phyloP scores from a whole-genome alignment of 2,329 filamentous ascomycete genomes.

The Ophiognomonia clavigignenti-juglandacearum region DNA sequence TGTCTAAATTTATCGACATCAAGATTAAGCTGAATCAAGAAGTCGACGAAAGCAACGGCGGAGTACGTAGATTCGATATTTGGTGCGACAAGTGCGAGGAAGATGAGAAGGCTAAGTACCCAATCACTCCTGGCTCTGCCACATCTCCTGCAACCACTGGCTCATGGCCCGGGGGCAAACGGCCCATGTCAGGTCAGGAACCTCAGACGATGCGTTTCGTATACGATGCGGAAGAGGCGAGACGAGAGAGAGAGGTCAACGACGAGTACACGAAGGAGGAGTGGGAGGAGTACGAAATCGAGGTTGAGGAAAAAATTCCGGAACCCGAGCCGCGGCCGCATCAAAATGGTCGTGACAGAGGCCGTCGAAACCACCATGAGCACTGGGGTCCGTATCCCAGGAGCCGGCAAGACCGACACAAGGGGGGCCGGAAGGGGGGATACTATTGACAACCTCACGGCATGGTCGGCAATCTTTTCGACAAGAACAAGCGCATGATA shows the following conservation, averaged over 20 bases:
- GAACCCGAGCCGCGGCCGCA: constrained; percentile 24
- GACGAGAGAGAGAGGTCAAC: constrained; percentile 64
- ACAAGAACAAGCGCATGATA: neutral
- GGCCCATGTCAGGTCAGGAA: constrained; percentile 33
- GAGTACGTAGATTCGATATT: constrained; percentile 57
- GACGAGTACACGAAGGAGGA: constrained; percentile 66
- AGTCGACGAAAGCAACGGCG: constrained; percentile 55
- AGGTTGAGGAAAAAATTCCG: constrained; percentile 62
- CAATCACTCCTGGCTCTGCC: constrained; percentile 31
- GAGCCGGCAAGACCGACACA: constrained; percentile 15
- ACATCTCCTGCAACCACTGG: constrained; percentile 36
- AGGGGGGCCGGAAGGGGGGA: constrained; percentile 15
- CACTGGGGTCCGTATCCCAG: constrained; percentile 15
- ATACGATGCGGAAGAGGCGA: constrained; percentile 72
- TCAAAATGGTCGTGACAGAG: constrained; percentile 15
- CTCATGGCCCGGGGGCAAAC: constrained; percentile 35
- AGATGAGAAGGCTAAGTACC: constrained; percentile 27
- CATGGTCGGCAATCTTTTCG: neutral
- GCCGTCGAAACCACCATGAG: constrained; percentile 15
- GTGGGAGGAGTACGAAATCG: constrained; percentile 71
- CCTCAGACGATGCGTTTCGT: constrained; percentile 81
- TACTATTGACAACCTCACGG: constrained; percentile 11
- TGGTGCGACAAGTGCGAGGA: constrained; percentile 50
- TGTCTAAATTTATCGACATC: constrained; percentile 77
- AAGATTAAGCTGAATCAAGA: constrained; percentile 85